A percentile compares a stretch with the other conserved stretches of the same genome.
These are phyloP conservation scores for Tuber calosporum DNA, from an alignment of 495 filamentous ascomycete genomes.

Conservation along the genomic window DNA sequence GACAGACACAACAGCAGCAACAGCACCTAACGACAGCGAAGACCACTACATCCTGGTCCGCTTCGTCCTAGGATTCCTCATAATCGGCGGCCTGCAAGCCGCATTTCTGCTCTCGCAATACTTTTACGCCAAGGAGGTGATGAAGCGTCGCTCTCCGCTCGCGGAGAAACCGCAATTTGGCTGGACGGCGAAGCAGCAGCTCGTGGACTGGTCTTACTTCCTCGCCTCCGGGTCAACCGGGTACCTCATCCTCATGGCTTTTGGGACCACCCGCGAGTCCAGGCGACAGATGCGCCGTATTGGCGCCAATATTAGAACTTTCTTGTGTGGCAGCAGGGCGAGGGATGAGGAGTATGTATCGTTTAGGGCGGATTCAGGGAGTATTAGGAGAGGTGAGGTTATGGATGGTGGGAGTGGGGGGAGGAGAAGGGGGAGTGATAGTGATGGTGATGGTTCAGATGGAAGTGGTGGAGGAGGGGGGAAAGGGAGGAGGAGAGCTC, in stretches of 20 bases:
- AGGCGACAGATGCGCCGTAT: conserved; percentile 23
- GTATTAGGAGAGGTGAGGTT: neutral
- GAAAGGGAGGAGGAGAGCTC: conserved; percentile 10
- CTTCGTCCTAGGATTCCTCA: conserved; percentile 26
- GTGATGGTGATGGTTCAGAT: neutral
- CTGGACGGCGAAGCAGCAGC: conserved; percentile 21
- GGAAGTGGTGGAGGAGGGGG: conserved; percentile 11
- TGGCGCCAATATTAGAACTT: conserved; percentile 13
- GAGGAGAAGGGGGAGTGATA: conserved; percentile 6
- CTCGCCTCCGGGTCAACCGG: conserved; percentile 32
- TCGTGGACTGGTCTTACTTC: conserved; percentile 37
- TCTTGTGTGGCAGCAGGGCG: neutral
- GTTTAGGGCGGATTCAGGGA: conserved; percentile 10
- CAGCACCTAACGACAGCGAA: conserved; percentile 15
- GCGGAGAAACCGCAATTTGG: conserved; percentile 21
- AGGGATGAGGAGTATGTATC: conserved; percentile 23
- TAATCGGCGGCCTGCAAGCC: conserved; percentile 34
- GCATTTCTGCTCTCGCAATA: conserved; percentile 33
- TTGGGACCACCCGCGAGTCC: conserved; percentile 29
- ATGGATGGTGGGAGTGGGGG: neutral
- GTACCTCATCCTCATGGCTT: conserved; percentile 31
- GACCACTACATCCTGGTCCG: conserved; percentile 31
- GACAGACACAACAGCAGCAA: neutral
- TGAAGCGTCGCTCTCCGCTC: conserved; percentile 4
- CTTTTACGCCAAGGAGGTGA: conserved; percentile 20